phyloP scores from a whole-genome alignment of 106 monocot species.

The Cymbidium sinense region DNA sequence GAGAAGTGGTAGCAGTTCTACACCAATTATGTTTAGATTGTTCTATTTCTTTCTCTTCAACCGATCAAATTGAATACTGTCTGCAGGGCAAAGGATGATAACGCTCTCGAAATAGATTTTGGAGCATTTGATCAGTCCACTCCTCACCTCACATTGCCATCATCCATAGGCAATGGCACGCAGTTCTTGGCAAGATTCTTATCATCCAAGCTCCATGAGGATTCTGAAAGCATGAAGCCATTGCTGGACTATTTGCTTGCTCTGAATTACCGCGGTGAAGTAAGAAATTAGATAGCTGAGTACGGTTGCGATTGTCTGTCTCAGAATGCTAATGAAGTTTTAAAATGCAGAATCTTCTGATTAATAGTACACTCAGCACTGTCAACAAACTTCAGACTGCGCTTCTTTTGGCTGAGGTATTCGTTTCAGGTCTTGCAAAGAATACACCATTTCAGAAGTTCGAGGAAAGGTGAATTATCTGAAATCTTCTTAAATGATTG shows the following conservation, averaged over 20 bases:
- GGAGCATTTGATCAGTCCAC: slow-evolving; percentile 55
- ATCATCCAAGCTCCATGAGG: slow-evolving; percentile 43
- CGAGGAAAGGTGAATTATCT: slow-evolving; percentile 56
- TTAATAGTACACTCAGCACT: slow-evolving; percentile 63
- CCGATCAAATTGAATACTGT: background rate
- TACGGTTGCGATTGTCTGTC: background rate
- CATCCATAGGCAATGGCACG: slow-evolving; percentile 76
- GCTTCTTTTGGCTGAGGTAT: slow-evolving; percentile 69
- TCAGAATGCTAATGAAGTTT: background rate
- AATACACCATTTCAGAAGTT: slow-evolving; percentile 77
- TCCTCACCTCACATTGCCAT: slow-evolving; percentile 67
- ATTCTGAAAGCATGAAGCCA: slow-evolving; percentile 42
- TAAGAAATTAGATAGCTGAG: slow-evolving; percentile 15
- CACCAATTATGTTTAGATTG: background rate
- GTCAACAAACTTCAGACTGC: slow-evolving; percentile 80
- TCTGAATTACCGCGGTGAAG: slow-evolving; percentile 57
- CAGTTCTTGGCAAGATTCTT: slow-evolving; percentile 55
- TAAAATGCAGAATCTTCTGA: slow-evolving; percentile 70
- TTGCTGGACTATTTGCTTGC: slow-evolving; percentile 71
- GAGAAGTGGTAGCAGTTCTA: slow-evolving; percentile 56
- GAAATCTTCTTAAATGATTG: background rate
- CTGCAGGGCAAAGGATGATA: slow-evolving; percentile 78
- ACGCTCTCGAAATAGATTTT: slow-evolving; percentile 86
- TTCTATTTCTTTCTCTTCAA: background rate
- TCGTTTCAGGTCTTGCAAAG: slow-evolving; percentile 50